Evolutionary conservation across 2,329 filamentous ascomycete genomes (phyloP).

Genomic region (Fusarium marasasianum): DNA sequence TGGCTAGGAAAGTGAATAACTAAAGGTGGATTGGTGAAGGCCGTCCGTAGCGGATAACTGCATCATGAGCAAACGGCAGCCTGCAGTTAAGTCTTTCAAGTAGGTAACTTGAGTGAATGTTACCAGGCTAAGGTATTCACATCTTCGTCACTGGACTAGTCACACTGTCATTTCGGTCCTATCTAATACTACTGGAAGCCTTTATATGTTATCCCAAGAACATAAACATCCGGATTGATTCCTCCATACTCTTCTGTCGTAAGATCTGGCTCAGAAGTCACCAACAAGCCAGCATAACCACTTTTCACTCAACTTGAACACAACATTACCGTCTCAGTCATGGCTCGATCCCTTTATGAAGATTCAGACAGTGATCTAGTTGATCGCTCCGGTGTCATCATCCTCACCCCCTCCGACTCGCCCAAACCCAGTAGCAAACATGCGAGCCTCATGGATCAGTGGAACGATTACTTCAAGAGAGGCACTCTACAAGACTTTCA

Average conservation of each 20-base stretch:
- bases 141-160: background rate
- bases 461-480: slow-evolving; percentile 46
- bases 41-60: background rate
- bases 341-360: background rate
- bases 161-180: background rate
- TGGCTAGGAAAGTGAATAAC: background rate
- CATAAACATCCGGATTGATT: background rate
- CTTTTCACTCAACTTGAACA: background rate
- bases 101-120: background rate
- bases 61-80: background rate
- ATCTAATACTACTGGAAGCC: background rate
- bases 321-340: background rate
- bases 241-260: background rate
- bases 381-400: background rate
- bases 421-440: background rate
- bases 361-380: background rate
- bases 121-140: background rate
- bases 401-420: background rate
- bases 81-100: background rate
- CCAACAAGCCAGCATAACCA: background rate
- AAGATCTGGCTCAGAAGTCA: background rate
- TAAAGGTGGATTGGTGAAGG: background rate
- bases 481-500: slow-evolving; percentile 55
- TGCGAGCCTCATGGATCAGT: slow-evolving; percentile 21
- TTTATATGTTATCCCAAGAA: background rate